Conservation (phyloP, 2,329 filamentous ascomycete species). For the Xylaria sp. region DNA sequence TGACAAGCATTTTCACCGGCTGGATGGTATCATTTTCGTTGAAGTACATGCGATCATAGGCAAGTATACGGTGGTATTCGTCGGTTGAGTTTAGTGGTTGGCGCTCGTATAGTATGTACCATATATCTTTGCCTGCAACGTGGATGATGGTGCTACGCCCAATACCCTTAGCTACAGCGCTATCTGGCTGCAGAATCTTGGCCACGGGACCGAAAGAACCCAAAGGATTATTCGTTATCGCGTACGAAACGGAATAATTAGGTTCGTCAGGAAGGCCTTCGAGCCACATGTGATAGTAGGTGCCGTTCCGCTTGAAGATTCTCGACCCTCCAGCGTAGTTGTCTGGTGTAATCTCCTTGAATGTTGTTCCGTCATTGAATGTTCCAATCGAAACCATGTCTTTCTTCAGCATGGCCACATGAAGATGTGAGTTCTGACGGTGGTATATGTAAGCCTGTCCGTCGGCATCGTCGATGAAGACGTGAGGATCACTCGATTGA, state of each 20-base stretch:
- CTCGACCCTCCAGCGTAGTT: conserved; percentile 50
- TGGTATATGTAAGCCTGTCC: conserved; percentile 50
- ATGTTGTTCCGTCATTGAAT: conserved; percentile 47
- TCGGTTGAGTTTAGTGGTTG: conserved; percentile 49
- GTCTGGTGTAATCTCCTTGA: conserved; percentile 52
- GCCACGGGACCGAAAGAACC: conserved; percentile 49
- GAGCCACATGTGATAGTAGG: conserved; percentile 52
- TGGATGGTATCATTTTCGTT: conserved; percentile 49
- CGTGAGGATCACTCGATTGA: conserved; percentile 53
- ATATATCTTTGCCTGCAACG: conserved; percentile 45
- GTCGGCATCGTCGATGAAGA: conserved; percentile 48
- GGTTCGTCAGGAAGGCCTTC: conserved; percentile 52
- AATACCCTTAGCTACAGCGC: conserved; percentile 43
- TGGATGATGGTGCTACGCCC: conserved; percentile 50
- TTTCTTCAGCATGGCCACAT: conserved; percentile 48
- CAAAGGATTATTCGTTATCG: conserved; percentile 46
- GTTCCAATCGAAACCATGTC: conserved; percentile 50
- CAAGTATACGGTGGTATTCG: conserved; percentile 51
- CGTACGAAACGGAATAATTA: conserved; percentile 51
- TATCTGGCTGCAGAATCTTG: conserved; percentile 46
- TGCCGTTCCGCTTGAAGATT: conserved; percentile 48
- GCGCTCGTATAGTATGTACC: conserved; percentile 54
- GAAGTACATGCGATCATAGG: conserved; percentile 56
- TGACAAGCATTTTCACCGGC: conserved; percentile 51
- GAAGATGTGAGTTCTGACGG: conserved; percentile 46